Evolutionary conservation across 2,329 filamentous ascomycete genomes (phyloP), one percentile per base, ranked within the genome.

Genomic region (Penicillium paneum): DNA sequence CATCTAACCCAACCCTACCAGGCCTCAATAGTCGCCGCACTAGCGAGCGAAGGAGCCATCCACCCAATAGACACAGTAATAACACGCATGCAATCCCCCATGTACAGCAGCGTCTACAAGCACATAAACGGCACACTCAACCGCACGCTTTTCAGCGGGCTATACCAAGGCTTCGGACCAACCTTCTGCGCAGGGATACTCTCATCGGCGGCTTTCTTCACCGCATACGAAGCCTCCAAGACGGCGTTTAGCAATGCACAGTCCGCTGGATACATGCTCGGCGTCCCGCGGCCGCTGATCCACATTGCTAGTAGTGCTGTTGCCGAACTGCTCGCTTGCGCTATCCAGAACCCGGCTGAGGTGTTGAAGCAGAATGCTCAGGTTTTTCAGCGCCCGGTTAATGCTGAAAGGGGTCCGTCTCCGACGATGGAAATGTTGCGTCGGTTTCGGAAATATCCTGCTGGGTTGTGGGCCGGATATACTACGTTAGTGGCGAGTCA

Each of bases 301-400:
- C 50, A 56, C 24, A 15, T n/a, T 17, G 15, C 24, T 10, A 54
- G 54, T 12, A 56, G 54, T 35, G 54, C 54, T n/a, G n/a, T 26
- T 3, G 54, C 54, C 1, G 54, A 56, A 35, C 12, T 56, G 3
- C 40, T 56, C 3, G 40, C 54, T 24, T 49, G 39, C 41, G 54
- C 50, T n/a, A 38, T 56, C 32, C 26, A 49, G 8, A 56, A 56
- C 31, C 54, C 54, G 17, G 54, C 50, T 1, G 54, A 56, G 29
- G 54, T 56, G 11, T 35, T 56, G 28, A 56, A 56, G 40, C 54
- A 56, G 45, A 56, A 56, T 56, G 54, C 50, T 1, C 54, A 56
- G 46, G 44, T 57, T 41, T 31, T 39, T 19, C 50, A 46, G 19
- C 29, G 24, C 10, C 21, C 26, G n/a, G 7, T 19, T 21, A 15